These are phyloP conservation scores for Naegleria fowleri DNA, from an alignment of 208 protist genomes.

Conservation along the genomic window DNA sequence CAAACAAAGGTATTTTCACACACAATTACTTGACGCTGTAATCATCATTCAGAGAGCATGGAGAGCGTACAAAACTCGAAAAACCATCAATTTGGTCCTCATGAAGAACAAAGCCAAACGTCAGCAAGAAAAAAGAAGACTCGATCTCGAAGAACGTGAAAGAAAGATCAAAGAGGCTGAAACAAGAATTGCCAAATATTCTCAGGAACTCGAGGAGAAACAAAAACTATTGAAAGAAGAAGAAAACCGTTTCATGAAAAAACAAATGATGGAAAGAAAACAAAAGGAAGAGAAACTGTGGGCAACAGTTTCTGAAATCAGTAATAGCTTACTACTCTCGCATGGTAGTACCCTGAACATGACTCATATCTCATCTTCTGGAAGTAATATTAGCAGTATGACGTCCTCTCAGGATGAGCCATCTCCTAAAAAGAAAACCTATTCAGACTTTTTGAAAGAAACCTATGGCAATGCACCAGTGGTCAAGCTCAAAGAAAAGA, in stretches of 20 bases:
- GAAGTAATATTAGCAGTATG: background rate
- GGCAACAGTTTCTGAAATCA: background rate
- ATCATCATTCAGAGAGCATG: background rate
- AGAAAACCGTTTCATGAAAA: background rate
- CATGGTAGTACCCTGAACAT: background rate
- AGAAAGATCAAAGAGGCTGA: background rate
- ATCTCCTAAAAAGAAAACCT: background rate
- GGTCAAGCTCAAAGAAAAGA: background rate
- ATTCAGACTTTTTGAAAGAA: background rate
- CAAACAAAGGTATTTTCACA: background rate
- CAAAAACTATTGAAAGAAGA: background rate
- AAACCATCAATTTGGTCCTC: background rate
- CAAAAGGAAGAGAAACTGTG: background rate
- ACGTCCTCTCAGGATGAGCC: no score
- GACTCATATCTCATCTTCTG: background rate
- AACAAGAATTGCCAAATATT: background rate
- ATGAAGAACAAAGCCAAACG: background rate
- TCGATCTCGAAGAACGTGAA: background rate
- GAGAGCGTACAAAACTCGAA: background rate
- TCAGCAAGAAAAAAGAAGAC: background rate
- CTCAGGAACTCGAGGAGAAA: background rate
- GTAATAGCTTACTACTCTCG: background rate
- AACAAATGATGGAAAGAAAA: background rate
- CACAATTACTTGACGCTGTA: background rate
- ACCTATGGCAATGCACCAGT: background rate